Base-by-base conservation (phyloP, 2,329 filamentous ascomycete genomes). In the Fulvia fulva region DNA sequence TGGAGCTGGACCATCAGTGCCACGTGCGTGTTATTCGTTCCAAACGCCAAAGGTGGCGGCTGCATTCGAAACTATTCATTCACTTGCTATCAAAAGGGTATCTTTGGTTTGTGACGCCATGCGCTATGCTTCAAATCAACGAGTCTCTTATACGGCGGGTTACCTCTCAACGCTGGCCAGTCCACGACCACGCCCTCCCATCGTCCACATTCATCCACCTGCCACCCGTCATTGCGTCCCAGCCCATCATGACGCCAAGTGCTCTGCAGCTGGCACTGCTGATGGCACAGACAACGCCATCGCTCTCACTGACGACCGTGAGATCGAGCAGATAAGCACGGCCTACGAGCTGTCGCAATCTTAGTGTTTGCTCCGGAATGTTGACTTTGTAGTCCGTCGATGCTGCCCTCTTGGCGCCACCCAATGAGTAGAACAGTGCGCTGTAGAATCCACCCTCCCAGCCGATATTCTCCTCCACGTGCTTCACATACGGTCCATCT, bases 371-470 rank as follows among this genome's bases (percentile, higher is more conserved):
- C 70, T 75, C 34, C 68, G 74, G 58, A 5, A 66, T 37, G 5
- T 9, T 32, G 25, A 23, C 21, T 14, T 19, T 11, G 11, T 5
- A 9, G 25, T 51, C 34, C 8, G 49, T 50, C 3, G 66, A 56
- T 3, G 26, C 51, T 26, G 59, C 53, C 30, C 50, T 30, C 37
- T 52, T 49, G 12, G 55, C 59, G 21, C 53, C 52, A 3, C 89
- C 91, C 0, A 95, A 78, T 52, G 86, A 87, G 84, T 88, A 92
- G 74, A 95, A 95, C 75, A 94, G 87, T 67, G 85, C 83, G 14
- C 83, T 82, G 74, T 88, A 95, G 78, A 95, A 96, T 1, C 91
- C 91, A 19, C 91, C 90, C 71, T 95, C 90, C 90, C 90, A 95
- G 28, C 90, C 91, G 43, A 90, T 86, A 1, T 86, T 83, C 69